phyloP scores from a whole-genome alignment of 805 yeast species.

The Ogataea wickerhamii region DNA sequence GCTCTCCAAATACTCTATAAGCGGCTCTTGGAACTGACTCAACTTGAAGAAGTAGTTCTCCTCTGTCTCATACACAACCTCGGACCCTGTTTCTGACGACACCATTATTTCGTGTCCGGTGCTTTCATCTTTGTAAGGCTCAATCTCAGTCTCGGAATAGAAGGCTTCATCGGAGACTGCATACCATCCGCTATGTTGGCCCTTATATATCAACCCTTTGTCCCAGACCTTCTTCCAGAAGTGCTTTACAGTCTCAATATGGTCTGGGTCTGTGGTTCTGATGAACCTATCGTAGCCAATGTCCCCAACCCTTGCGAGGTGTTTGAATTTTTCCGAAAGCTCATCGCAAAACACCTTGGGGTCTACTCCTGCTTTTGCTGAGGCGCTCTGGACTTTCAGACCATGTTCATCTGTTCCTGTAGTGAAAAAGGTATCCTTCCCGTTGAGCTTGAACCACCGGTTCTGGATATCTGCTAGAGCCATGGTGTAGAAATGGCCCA shows the following conservation, averaged over 20 bases:
- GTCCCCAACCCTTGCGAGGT: conserved; percentile 54
- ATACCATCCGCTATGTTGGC: conserved; percentile 91
- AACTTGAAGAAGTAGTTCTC: conserved; percentile 83
- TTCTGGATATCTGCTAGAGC: conserved; percentile 72
- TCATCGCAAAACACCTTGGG: conserved; percentile 74
- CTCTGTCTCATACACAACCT: conserved; percentile 74
- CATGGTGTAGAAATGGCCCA: conserved; percentile 91
- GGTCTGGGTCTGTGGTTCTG: conserved; percentile 87
- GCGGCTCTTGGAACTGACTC: conserved; percentile 50
- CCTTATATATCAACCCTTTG: conserved; percentile 72
- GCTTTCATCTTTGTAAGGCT: conserved; percentile 32
- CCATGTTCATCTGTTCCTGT: conserved; percentile 99
- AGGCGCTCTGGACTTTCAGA: conserved; percentile 85
- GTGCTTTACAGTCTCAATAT: conserved; percentile 54
- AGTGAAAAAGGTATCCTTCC: conserved; percentile 48
- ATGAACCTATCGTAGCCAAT: conserved; percentile 73
- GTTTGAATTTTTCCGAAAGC: conserved; percentile 59
- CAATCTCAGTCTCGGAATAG: conserved; percentile 77
- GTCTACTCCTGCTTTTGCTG: conserved; percentile 43
- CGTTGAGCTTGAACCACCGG: conserved; percentile 61
- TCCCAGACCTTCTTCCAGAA: conserved; percentile 65
- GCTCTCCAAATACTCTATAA: conserved; percentile 46
- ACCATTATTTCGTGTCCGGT: conserved; percentile 33
- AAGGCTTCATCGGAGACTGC: conserved; percentile 92
- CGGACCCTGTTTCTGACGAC: conserved; percentile 68